phyloP scores from a whole-genome alignment of 1,139 yeast genomes.

The Hyphopichia buzzinii region DNA sequence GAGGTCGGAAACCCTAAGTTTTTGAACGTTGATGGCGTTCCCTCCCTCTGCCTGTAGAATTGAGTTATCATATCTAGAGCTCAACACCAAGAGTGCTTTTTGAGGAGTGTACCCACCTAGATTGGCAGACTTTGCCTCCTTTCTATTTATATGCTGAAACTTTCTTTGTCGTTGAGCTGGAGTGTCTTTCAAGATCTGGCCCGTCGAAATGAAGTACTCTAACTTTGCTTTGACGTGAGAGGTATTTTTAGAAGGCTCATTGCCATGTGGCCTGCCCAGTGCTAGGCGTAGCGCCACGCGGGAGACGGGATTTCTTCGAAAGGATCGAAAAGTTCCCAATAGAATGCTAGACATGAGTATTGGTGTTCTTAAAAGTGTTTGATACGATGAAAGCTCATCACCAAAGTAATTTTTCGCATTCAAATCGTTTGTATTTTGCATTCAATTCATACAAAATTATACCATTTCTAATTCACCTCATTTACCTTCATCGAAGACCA shows the following conservation, averaged over 20 bases:
- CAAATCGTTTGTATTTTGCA: no score
- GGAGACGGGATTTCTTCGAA: no score
- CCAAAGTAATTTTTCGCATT: no score
- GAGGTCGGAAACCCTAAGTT: constrained; percentile 21
- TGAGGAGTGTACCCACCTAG: constrained; percentile 15
- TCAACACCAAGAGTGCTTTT: constrained; percentile 20
- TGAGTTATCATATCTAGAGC: constrained; percentile 10
- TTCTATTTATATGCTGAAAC: constrained; percentile 3
- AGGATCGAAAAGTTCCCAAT: no score
- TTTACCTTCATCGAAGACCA: constrained; percentile 4
- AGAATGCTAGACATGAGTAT: no score
- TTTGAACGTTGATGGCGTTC: constrained; percentile 14
- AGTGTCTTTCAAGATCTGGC: constrained; percentile 20
- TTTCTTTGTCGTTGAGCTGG: constrained; percentile 15
- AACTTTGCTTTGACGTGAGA: constrained; percentile 25
- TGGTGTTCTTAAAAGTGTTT: no score
- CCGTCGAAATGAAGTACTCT: constrained; percentile 26
- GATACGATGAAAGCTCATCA: no score
- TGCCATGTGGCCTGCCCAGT: no score
- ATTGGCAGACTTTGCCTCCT: background rate
- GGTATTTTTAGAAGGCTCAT: constrained; percentile 5
- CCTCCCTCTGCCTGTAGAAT: constrained; percentile 20
- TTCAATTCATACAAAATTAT: no score
- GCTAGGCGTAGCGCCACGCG: no score
- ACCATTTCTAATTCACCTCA: no score